phyloP scores from a whole-genome alignment of 163 green algal species.

The Chlamydomonas reinhardtii region DNA sequence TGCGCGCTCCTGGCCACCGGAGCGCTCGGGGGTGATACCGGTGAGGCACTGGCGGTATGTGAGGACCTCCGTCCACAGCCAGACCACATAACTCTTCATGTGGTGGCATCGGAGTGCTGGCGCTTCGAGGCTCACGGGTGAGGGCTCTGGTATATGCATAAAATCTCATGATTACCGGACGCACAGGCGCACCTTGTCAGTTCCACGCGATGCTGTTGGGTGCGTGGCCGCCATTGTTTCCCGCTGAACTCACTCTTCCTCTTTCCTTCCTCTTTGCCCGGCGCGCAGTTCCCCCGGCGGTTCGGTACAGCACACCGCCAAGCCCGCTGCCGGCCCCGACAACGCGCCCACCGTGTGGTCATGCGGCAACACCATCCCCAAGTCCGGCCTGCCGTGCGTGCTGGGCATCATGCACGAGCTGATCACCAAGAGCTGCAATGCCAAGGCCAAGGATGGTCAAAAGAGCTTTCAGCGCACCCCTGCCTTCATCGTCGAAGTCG shows the following conservation, averaged over 20 bases:
- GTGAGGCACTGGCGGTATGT: background rate
- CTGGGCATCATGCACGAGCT: background rate
- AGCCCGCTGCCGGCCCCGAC: background rate
- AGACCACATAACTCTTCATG: conserved; percentile 17
- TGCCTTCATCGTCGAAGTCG: conserved; percentile 30
- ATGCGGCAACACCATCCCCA: background rate
- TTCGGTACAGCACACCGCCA: background rate
- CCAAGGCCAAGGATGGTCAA: background rate
- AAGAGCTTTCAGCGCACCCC: conserved; percentile 49
- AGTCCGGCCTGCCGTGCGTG: background rate
- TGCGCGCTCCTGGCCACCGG: conserved; percentile 53
- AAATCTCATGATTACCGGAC: too few species aligned
- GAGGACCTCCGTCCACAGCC: conserved; percentile 10
- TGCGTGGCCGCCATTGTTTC: too few species aligned
- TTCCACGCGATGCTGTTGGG: too few species aligned
- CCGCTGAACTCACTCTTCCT: background rate
- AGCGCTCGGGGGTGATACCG: background rate
- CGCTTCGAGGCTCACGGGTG: conserved; percentile 43
- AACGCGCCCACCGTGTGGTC: background rate
- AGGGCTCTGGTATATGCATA: too few species aligned
- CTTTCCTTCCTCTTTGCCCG: too few species aligned
- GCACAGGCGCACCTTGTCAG: too few species aligned
- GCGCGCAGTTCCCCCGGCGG: background rate
- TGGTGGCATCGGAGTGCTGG: conserved; percentile 62
- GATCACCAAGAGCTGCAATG: background rate